These are phyloP conservation scores for Pseudonitzschia multistriata DNA, from an alignment of 108 stramenopile genomes.

Conservation along the genomic window DNA sequence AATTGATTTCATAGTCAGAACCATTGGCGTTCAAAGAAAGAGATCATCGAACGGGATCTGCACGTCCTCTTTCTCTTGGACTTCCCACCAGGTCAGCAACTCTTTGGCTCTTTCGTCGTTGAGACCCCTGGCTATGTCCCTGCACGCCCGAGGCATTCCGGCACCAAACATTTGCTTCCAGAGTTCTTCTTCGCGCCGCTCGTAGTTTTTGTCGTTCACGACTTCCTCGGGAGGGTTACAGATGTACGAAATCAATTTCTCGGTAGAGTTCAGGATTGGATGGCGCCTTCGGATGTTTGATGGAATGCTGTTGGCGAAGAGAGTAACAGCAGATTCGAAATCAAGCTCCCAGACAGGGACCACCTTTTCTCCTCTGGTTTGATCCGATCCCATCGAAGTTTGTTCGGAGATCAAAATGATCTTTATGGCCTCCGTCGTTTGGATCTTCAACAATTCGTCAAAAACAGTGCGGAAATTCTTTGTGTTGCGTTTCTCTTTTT, in stretches of 20 bases:
- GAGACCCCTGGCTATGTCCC: slow-evolving; percentile 9
- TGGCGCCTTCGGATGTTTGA: background rate
- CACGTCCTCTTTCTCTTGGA: background rate
- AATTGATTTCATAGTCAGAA: no score
- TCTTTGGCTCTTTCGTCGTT: background rate
- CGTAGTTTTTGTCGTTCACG: background rate
- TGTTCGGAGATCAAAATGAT: slow-evolving; percentile 5
- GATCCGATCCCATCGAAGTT: background rate
- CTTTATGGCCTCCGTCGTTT: background rate
- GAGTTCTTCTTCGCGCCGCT: background rate
- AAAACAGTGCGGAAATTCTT: background rate
- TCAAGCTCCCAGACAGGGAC: slow-evolving; percentile 13
- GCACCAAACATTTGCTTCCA: slow-evolving; percentile 5
- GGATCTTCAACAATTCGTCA: slow-evolving; percentile 1
- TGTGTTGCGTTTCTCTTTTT: background rate
- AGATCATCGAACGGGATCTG: slow-evolving; percentile 2
- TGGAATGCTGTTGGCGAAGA: background rate
- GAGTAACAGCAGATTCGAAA: slow-evolving; percentile 3
- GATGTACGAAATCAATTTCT: background rate
- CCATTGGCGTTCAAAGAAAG: no score
- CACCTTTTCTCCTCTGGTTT: background rate
- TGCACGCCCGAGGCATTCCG: slow-evolving; percentile 1
- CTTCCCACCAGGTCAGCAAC: slow-evolving; percentile 2
- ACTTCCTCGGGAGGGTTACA: background rate
- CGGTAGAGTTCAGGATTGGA: slow-evolving; percentile 9